phyloP scores from a whole-genome alignment of 495 filamentous ascomycete species.

The Aspergillus cavernicola region DNA sequence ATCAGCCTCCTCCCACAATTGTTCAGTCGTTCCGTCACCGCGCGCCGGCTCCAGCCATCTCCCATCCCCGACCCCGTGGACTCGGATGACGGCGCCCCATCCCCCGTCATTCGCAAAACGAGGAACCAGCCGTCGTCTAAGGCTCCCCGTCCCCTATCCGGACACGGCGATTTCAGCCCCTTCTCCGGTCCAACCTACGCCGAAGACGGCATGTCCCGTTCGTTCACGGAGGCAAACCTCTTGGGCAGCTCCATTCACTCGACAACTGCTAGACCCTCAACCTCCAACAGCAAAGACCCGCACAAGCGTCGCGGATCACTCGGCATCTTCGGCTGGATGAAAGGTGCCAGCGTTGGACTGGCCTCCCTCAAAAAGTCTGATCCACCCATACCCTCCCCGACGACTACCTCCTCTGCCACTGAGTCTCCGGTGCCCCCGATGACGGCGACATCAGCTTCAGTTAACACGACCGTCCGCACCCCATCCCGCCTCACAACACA shows the following conservation, averaged over 20 bases:
- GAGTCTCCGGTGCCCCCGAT: constrained; percentile 8
- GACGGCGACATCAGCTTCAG: background rate
- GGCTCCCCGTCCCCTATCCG: background rate
- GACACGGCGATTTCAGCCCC: constrained; percentile 1
- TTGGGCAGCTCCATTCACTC: constrained; percentile 15
- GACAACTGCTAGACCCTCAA: constrained; percentile 20
- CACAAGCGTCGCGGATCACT: constrained; percentile 41
- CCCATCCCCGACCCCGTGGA: constrained; percentile 25
- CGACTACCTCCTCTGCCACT: background rate
- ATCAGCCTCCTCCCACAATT: constrained; percentile 37
- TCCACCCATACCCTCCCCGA: background rate
- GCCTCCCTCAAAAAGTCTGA: constrained; percentile 26
- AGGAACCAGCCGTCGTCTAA: constrained; percentile 5
- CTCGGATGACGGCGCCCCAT: constrained; percentile 33
- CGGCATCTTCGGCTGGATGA: constrained; percentile 45
- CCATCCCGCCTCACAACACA: constrained; percentile 8
- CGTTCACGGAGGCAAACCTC: constrained; percentile 27
- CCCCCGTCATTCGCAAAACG: constrained; percentile 36
- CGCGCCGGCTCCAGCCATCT: constrained; percentile 28
- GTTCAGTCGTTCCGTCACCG: constrained; percentile 27
- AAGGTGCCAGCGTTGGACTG: constrained; percentile 30
- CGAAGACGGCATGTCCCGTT: constrained; percentile 23
- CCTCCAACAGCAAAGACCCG: constrained; percentile 28
- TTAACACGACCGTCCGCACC: background rate
- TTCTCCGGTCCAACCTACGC: constrained; percentile 16